Conservation (phyloP, 805 yeast genomes). For the Maudiozyma barnettii region DNA sequence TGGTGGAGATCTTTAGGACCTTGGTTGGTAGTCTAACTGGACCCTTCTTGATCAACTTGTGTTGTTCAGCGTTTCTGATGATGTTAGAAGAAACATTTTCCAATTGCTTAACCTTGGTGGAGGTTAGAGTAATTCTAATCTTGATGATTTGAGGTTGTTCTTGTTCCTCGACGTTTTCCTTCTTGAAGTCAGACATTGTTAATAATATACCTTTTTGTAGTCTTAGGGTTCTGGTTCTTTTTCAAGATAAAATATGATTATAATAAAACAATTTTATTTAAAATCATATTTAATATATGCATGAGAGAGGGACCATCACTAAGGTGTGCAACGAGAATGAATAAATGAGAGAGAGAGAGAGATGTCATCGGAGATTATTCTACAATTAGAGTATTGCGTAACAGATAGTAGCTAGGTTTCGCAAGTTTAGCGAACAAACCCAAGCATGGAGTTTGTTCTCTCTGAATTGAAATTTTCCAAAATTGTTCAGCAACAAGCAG, state of each 20-base stretch:
- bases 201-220: constrained; percentile 36
- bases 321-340: too few relatives aligned
- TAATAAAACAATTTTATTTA: not conserved
- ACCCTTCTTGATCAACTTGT: constrained; percentile 88
- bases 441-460: too few relatives aligned
- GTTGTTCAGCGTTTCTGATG: constrained; percentile 74
- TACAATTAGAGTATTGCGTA: too few relatives aligned
- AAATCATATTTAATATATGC: not conserved
- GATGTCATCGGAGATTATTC: too few relatives aligned
- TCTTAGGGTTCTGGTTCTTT: not conserved
- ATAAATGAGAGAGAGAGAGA: too few relatives aligned
- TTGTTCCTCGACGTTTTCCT: constrained; percentile 79
- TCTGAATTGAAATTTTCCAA: too few relatives aligned
- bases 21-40: constrained; percentile 99
- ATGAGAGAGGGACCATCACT: too few relatives aligned
- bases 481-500: too few relatives aligned
- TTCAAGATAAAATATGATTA: not conserved
- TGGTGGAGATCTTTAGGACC: constrained; percentile 95
- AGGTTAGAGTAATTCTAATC: constrained; percentile 98
- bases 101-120: constrained; percentile 96
- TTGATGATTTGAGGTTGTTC: constrained; percentile 79
- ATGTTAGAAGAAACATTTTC: constrained; percentile 93
- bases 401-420: too few relatives aligned
- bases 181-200: constrained; percentile 69
- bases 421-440: too few relatives aligned